These are phyloP conservation scores for Microdochium trichocladiopsis DNA, from an alignment of 2,329 filamentous ascomycete species.

Conservation along the genomic window DNA sequence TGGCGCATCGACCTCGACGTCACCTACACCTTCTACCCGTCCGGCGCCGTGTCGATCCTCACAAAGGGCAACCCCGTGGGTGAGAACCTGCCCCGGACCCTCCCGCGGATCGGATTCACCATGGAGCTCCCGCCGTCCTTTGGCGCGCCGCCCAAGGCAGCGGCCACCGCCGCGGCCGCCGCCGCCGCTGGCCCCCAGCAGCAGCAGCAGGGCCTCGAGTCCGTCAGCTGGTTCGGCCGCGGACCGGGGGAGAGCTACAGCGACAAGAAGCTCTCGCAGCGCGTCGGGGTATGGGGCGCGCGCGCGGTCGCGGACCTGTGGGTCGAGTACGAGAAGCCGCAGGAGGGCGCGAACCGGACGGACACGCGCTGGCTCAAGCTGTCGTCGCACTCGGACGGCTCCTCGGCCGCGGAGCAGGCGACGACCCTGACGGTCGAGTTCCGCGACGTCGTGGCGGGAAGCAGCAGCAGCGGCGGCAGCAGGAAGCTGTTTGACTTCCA, in stretches of 20 bases:
- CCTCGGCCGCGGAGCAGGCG: constrained; percentile 12
- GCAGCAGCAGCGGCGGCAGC: constrained; percentile 17
- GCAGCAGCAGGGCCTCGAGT: no score
- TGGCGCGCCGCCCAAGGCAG: constrained; percentile 16
- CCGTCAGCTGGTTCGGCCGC: constrained; percentile 55
- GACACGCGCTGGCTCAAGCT: constrained; percentile 55
- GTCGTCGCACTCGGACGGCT: constrained; percentile 9
- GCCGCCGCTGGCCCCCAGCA: no score
- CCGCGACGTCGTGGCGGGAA: constrained; percentile 9
- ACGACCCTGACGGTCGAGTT: constrained; percentile 16
- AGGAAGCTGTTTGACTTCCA: constrained; percentile 44
- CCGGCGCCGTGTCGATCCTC: constrained; percentile 39
- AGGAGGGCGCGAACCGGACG: constrained; percentile 58
- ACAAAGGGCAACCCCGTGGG: constrained; percentile 40
- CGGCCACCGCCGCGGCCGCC: no score
- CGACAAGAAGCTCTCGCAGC: constrained; percentile 58
- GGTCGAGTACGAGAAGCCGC: constrained; percentile 60
- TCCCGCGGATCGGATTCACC: constrained; percentile 56
- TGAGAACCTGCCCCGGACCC: constrained; percentile 42
- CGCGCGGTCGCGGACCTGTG: constrained; percentile 42
- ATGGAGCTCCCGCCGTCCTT: constrained; percentile 26
- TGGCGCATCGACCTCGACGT: constrained; percentile 47
- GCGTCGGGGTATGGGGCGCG: constrained; percentile 41
- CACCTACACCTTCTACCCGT: constrained; percentile 45
- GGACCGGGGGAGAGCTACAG: constrained; percentile 62